Evolutionary conservation across 2,329 filamentous ascomycete genomes (phyloP), one percentile per base, ranked within the genome.

Genomic region (Phialophora macrospora): DNA sequence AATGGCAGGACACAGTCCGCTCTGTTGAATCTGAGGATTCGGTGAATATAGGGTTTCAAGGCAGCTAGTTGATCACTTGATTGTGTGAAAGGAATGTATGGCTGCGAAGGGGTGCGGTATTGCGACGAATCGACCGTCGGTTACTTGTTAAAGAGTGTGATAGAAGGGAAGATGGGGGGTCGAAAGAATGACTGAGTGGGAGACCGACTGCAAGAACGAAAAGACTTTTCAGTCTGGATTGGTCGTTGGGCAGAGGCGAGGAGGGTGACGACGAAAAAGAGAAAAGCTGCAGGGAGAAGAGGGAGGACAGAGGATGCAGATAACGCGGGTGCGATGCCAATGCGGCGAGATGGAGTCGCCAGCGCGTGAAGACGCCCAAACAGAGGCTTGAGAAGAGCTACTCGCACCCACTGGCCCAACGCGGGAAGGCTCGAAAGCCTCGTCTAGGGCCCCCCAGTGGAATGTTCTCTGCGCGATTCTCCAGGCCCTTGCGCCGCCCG

Each of bases 81-180:
- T 38, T 14, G 54, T 55, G 44, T 59, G 63, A 68, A 44, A 68
- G 32, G 68, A 68, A 65, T 56, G 64, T 49, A 59, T 41, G 28
- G 59, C 57, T 60, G 30, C 46, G 49, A 54, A 54, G 26, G 26
- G 22, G 44, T 28, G 58, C 30, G 56, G 52, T 60, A 63, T 44
- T 63, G 48, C 63, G 69, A 71, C 69, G 69, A 65, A 68, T 71
- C 69, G 63, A 71, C 64, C 69, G 69, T 69, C 69, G 65, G 59
- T 49, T 51, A 34, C 24, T 34, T 30, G 24, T 14, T 6, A 20
- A 65, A 68, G 66, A 65, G 55, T 63, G 64, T 66, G 65, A 62
- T 22, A 34, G 60, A 68, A 58, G 60, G 55, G 52, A 60, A 26
- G 34, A 60, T 55, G 62, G 59, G 57, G 46, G 57, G 57, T 61